A percentile compares a stretch with the other conserved stretches of the same genome.
phyloP scores from a whole-genome alignment of 2,329 filamentous ascomycete species.

The Trichoderma asperellum region DNA sequence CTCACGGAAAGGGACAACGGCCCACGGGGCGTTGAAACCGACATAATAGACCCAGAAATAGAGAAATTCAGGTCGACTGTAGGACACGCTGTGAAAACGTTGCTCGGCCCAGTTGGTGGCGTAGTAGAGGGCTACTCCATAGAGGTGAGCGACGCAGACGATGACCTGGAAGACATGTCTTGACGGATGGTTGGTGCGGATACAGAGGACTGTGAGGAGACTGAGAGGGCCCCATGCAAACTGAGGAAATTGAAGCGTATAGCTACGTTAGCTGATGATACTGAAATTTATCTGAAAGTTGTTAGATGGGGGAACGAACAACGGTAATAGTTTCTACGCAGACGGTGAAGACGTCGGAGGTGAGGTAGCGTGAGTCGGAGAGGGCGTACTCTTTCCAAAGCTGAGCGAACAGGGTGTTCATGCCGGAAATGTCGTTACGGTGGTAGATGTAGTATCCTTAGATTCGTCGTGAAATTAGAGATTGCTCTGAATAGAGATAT shows the following conservation, averaged over 20 bases:
- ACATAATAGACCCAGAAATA: constrained; percentile 69
- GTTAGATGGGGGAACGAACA: constrained; percentile 52
- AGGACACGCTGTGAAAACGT: constrained; percentile 49
- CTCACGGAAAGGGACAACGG: constrained; percentile 58
- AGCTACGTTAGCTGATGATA: neutral
- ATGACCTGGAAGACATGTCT: constrained; percentile 58
- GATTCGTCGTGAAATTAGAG: neutral
- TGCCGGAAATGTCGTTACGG: constrained; percentile 65
- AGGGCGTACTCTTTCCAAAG: constrained; percentile 92
- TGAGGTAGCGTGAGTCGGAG: constrained; percentile 85
- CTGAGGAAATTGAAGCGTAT: constrained; percentile 36
- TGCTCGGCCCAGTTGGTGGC: constrained; percentile 58
- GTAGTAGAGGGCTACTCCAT: constrained; percentile 66
- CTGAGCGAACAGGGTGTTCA: constrained; percentile 77
- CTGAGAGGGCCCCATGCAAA: constrained; percentile 64
- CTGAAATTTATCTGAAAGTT: neutral
- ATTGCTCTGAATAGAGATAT: neutral
- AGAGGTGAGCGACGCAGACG: constrained; percentile 59
- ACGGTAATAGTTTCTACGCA: constrained; percentile 84
- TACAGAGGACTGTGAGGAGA: constrained; percentile 52
- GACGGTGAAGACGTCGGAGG: constrained; percentile 80
- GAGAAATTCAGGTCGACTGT: constrained; percentile 61
- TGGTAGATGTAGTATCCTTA: constrained; percentile 76
- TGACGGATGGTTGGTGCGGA: constrained; percentile 47
- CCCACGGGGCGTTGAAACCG: constrained; percentile 65